Evolutionary conservation across 2,329 filamentous ascomycete genomes (phyloP).

Genomic region (Rutstroemia sp.): DNA sequence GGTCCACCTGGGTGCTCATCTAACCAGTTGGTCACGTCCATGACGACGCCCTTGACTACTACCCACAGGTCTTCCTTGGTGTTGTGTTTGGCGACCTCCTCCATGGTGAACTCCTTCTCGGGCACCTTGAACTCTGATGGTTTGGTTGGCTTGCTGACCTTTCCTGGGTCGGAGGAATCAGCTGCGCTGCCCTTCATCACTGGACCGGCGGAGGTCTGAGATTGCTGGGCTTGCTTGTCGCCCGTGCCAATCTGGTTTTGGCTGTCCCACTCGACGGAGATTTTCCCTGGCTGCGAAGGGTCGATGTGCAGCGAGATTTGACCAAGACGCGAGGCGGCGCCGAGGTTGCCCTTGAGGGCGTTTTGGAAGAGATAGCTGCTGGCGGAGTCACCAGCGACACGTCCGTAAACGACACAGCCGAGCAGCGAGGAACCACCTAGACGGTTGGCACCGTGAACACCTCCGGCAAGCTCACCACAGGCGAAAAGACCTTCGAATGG

Average conservation of each 20-base stretch:
- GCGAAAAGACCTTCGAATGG: slow-evolving; percentile 95
- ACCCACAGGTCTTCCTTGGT: slow-evolving; percentile 98
- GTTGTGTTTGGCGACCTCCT: slow-evolving; percentile 98
- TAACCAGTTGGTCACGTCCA: slow-evolving; percentile 93
- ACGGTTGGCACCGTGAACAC: slow-evolving; percentile 98
- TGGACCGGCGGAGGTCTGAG: slow-evolving; percentile 45
- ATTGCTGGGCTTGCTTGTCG: slow-evolving; percentile 37
- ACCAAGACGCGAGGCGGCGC: slow-evolving; percentile 75
- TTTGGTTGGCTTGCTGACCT: slow-evolving; percentile 53
- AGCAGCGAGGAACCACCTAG: slow-evolving; percentile 96
- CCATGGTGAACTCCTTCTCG: slow-evolving; percentile 85
- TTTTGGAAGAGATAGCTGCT: slow-evolving; percentile 96
- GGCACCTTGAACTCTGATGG: slow-evolving; percentile 77
- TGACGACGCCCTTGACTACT: slow-evolving; percentile 93
- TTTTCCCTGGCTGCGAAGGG: slow-evolving; percentile 80
- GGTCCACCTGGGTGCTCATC: slow-evolving; percentile 97
- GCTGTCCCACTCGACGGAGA: slow-evolving; percentile 81
- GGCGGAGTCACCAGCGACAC: slow-evolving; percentile 91
- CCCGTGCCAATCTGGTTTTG: slow-evolving; percentile 35
- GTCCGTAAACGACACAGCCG: slow-evolving; percentile 96
- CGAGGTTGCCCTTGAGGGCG: slow-evolving; percentile 57
- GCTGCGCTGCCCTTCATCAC: slow-evolving; percentile 40
- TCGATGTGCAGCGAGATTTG: slow-evolving; percentile 98
- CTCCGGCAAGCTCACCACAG: slow-evolving; percentile 94
- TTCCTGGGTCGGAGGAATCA: slow-evolving; percentile 46